phyloP scores from a whole-genome alignment of 257 asterid species.

The Scutellaria barbata region DNA sequence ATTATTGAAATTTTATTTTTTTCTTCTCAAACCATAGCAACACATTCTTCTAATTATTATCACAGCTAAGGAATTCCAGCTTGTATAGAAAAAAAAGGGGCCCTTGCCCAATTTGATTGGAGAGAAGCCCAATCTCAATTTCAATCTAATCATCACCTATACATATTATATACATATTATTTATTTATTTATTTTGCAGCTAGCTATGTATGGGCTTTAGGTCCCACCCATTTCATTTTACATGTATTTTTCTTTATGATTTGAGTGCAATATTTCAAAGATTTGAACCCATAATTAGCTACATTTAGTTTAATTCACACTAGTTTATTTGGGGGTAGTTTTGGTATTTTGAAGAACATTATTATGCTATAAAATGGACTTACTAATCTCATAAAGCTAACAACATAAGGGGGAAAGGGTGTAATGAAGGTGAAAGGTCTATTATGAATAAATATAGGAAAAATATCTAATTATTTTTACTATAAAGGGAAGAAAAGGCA shows the following conservation, averaged over 20 bases:
- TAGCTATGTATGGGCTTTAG: constrained; percentile 35
- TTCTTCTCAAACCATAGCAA: not conserved
- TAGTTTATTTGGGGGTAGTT: not conserved
- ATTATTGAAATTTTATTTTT: constrained; percentile 34
- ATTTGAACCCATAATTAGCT: not conserved
- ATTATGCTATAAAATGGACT: not conserved
- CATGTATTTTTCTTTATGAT: not conserved
- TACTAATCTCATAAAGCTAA: too few species aligned
- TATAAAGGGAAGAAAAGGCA: too few species aligned
- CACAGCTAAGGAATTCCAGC: constrained; percentile 46
- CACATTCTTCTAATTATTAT: constrained; percentile 27
- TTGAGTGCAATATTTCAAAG: not conserved
- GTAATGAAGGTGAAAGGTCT: too few species aligned
- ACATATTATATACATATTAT: too few species aligned
- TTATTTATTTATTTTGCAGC: constrained; percentile 18
- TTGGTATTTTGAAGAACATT: not conserved
- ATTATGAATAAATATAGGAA: too few species aligned
- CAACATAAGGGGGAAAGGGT: too few species aligned
- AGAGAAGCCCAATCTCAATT: constrained; percentile 30
- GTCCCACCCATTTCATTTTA: constrained; percentile 32
- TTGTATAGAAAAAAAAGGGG: constrained; percentile 25
- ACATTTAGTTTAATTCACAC: not conserved
- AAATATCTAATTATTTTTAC: too few species aligned
- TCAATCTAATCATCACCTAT: constrained; percentile 35
- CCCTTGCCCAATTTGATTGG: constrained; percentile 28